These are phyloP conservation scores for Circinella umbellata DNA, from an alignment of 371 early-diverging fungal species.

Conservation along the genomic window DNA sequence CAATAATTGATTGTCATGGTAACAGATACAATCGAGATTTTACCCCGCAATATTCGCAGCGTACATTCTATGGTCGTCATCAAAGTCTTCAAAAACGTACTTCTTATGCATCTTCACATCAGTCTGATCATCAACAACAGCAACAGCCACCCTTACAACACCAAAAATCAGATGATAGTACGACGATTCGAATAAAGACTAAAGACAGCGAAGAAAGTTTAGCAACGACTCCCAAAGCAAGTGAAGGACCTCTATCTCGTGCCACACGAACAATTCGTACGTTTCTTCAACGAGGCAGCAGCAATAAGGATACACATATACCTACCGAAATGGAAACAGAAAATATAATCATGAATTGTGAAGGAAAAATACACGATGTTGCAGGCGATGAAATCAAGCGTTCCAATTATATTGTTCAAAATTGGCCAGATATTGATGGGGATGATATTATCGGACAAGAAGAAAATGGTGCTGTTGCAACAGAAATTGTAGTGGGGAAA, in stretches of 20 bases:
- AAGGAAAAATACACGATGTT: conserved; percentile 29
- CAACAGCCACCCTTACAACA: too few relatives aligned
- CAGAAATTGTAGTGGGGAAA: conserved; percentile 62
- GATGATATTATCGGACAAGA: conserved; percentile 38
- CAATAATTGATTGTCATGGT: conserved; percentile 62
- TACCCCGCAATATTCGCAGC: conserved; percentile 37
- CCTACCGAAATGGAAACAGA: conserved; percentile 19
- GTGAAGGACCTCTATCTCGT: conserved; percentile 21
- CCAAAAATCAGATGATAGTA: background rate
- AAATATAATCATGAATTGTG: conserved; percentile 22
- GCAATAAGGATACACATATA: conserved; percentile 10
- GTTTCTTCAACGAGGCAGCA: conserved; percentile 20
- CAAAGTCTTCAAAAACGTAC: conserved; percentile 14
- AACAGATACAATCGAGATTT: conserved; percentile 56
- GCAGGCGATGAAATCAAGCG: conserved; percentile 28
- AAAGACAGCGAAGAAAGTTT: conserved; percentile 14
- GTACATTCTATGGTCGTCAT: conserved; percentile 20
- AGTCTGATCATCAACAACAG: background rate
- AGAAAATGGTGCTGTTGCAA: conserved; percentile 54
- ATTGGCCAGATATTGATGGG: conserved; percentile 43
- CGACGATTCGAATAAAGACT: background rate
- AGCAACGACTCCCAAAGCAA: conserved; percentile 18
- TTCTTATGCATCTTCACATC: conserved; percentile 3
- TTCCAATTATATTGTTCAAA: conserved; percentile 44
- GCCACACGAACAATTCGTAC: conserved; percentile 29